Base-by-base conservation (phyloP, 2,329 filamentous ascomycete genomes). In the Metarhizium anisopliae region DNA sequence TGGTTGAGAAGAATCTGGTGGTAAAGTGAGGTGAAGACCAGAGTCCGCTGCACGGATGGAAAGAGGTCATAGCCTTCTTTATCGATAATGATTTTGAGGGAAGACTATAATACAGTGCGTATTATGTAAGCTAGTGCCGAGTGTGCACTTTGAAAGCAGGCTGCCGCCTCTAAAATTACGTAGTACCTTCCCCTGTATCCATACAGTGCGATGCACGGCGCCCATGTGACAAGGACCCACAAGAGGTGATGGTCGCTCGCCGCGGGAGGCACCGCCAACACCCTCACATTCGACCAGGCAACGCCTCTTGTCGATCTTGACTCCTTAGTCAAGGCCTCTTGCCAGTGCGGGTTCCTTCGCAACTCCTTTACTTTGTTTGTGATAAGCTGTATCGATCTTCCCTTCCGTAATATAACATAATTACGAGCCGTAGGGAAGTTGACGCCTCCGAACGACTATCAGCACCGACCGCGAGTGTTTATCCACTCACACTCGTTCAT, bases 211-310 rank as follows among this genome's bases (percentile, higher is more conserved):
- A 4, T 35, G 40, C 51, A 59, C 57, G 55, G 57, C 51, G 57
- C 53, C 51, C 57, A 57, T 55, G n/a, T 57, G 53, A 51, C 25
- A 35, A 42, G n/a, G 47, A 53, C 45, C 51, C 51, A 51, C 54
- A 18, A 8, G 29, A 47, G 47, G 20, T 51, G 30, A 20, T 51
- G 18, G n/a, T 49, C n/a, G 51, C n/a, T 53, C 36, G 45, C 43
- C 32, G 45, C 45, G 43, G 43, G 20, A 18, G 32, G 43, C 49
- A 30, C 36, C 47, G 49, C 49, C 52, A 42, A 42, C 51, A n/a
- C 40, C 50, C 18, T 35, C 50, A 25, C 49, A 10, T 13, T 47
- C 30, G 42, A 50, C 50, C 25, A 10, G 51, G 51, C 51, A 47
- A 56, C 30, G 35, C 47, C 20, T 53, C 35, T 43, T 30, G 38